phyloP scores from a whole-genome alignment of 2,329 filamentous ascomycete species.

The Bipolaris zeicola region DNA sequence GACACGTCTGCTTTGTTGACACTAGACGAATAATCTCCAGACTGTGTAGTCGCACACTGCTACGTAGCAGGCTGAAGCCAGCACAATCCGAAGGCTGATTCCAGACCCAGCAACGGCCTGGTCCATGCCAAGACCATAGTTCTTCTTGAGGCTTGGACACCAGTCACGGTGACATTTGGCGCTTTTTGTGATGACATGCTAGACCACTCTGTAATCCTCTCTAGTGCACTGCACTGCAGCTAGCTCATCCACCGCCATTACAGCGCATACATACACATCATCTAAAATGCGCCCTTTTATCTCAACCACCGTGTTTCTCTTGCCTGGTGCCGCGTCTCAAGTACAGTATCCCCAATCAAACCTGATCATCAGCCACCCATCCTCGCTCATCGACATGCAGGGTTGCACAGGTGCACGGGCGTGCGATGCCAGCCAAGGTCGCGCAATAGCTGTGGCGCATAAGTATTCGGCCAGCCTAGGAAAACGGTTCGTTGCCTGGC shows the following conservation, averaged over 20 bases:
- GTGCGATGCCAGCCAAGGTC: neutral
- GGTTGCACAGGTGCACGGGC: neutral
- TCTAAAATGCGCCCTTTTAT: too few species aligned
- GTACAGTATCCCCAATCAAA: slow-evolving; percentile 1
- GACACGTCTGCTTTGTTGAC: slow-evolving; percentile 11
- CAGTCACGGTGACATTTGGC: neutral
- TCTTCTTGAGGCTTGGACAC: neutral
- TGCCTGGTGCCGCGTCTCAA: neutral
- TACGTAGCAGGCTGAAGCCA: neutral
- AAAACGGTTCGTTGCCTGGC: slow-evolving; percentile 15
- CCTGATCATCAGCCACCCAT: neutral
- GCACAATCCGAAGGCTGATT: neutral
- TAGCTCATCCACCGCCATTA: neutral
- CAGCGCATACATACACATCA: neutral
- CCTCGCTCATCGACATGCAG: slow-evolving; percentile 4
- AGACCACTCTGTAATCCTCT: too few species aligned
- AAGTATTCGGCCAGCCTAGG: slow-evolving; percentile 2
- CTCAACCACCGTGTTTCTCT: too few species aligned
- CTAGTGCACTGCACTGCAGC: neutral
- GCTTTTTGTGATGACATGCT: neutral
- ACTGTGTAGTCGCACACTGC: neutral
- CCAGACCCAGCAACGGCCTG: slow-evolving; percentile 3
- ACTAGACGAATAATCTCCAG: neutral
- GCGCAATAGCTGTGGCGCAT: slow-evolving; percentile 10
- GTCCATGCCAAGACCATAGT: slow-evolving; percentile 11